A percentile compares a stretch with the other conserved stretches of the same genome.
Evolutionary conservation across 352 stramenopile genomes (phyloP).

Genomic region (Phytopythium aichiense): DNA sequence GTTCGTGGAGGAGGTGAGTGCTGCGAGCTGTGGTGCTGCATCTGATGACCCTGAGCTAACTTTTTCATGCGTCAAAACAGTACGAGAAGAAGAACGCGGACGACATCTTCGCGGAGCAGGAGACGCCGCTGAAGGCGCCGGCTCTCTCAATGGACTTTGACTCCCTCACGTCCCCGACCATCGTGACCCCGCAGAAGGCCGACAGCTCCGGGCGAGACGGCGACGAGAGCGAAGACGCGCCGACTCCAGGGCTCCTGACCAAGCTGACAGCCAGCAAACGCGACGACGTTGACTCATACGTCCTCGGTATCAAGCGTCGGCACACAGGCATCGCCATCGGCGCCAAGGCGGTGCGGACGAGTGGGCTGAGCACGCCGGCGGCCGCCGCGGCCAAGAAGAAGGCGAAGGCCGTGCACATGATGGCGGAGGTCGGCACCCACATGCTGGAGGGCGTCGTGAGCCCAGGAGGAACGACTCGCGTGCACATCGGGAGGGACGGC

Average conservation of each 20-base stretch:
- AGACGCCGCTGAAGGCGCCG: conserved; percentile 38
- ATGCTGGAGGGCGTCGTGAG: conserved; percentile 53
- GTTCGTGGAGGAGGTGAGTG: conserved; percentile 50
- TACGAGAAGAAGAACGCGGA: conserved; percentile 76
- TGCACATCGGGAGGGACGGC: conserved; percentile 50
- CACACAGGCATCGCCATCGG: conserved; percentile 36
- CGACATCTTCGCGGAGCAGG: conserved; percentile 53
- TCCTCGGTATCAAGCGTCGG: conserved; percentile 55
- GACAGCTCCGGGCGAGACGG: conserved; percentile 23
- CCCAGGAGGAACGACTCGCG: conserved; percentile 54
- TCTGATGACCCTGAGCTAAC: not conserved
- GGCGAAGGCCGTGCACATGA: conserved; percentile 39
- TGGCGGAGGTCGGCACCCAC: conserved; percentile 37
- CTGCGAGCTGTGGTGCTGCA: not conserved
- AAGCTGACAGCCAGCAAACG: conserved; percentile 52
- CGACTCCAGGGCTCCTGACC: conserved; percentile 33
- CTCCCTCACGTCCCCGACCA: conserved; percentile 44
- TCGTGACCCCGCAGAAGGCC: conserved; percentile 10
- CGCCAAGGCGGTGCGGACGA: conserved; percentile 18
- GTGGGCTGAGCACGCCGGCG: conserved; percentile 7
- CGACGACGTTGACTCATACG: conserved; percentile 77
- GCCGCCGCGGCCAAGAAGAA: conserved; percentile 21
- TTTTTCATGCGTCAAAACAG: conserved; percentile 10
- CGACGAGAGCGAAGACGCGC: conserved; percentile 32
- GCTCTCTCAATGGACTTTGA: conserved; percentile 37